phyloP scores from a whole-genome alignment of 768 basidiomycete genomes.

The Pleurotus cornucopiae region DNA sequence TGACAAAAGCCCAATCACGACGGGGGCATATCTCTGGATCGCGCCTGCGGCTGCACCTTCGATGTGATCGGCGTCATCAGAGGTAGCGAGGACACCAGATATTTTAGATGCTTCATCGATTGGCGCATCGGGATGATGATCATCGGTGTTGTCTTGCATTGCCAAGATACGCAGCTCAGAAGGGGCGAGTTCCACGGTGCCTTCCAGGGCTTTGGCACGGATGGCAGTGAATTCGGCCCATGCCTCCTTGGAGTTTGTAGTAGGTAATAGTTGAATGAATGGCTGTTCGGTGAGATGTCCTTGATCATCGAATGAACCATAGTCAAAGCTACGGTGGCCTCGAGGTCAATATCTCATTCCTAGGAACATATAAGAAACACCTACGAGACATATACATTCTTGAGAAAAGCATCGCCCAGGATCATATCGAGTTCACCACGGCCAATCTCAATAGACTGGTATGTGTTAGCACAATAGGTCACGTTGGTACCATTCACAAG shows the following conservation, averaged over 20 bases:
- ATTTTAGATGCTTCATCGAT: neutral
- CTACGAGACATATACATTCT: conserved; percentile 19
- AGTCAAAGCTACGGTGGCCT: conserved; percentile 45
- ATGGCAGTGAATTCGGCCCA: neutral
- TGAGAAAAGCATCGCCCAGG: conserved; percentile 71
- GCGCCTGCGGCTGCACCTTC: neutral
- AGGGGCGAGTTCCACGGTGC: neutral
- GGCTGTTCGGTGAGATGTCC: conserved; percentile 36
- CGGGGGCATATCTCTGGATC: conserved; percentile 7
- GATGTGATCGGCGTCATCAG: neutral
- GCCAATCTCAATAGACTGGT: conserved; percentile 31
- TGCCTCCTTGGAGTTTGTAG: conserved; percentile 32
- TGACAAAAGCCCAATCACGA: conserved; percentile 10
- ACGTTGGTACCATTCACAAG: conserved; percentile 22
- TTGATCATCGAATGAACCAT: conserved; percentile 54
- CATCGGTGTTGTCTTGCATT: conserved; percentile 13
- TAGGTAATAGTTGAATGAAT: conserved; percentile 60
- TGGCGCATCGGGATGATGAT: neutral
- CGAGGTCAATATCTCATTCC: neutral
- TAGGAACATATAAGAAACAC: neutral
- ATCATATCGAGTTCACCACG: conserved; percentile 59
- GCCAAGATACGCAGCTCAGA: neutral
- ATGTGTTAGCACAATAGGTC: conserved; percentile 23
- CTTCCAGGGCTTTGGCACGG: neutral
- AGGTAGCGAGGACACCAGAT: neutral